phyloP scores from a whole-genome alignment of 2,329 filamentous ascomycete genomes.

The Sporothrix curviconia region DNA sequence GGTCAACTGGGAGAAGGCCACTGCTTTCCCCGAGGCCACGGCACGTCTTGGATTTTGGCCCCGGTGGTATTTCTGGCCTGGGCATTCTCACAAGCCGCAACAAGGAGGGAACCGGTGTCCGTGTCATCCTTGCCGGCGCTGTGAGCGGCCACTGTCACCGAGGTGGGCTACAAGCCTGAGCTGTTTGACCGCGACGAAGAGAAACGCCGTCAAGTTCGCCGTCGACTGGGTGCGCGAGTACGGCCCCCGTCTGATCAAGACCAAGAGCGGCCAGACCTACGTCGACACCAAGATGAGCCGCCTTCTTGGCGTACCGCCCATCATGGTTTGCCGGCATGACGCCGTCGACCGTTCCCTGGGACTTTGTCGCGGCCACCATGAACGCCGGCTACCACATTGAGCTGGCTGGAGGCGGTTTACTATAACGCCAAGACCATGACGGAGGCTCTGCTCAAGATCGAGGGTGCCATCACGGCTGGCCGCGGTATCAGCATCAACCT shows the following conservation, averaged over 20 bases:
- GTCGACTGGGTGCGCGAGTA: slow-evolving; percentile 98
- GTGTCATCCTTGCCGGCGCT: slow-evolving; percentile 90
- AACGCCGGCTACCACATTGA: slow-evolving; percentile 93
- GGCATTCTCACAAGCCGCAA: slow-evolving; percentile 96
- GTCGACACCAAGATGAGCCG: slow-evolving; percentile 96
- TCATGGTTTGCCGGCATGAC: slow-evolving; percentile 96
- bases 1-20: slow-evolving; percentile 95
- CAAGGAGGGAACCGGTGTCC: slow-evolving; percentile 96
- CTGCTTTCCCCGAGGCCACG: slow-evolving; percentile 83
- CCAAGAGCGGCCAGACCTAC: slow-evolving; percentile 79
- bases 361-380: slow-evolving; percentile 89
- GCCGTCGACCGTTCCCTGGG: slow-evolving; percentile 79
- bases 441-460: slow-evolving; percentile 74
- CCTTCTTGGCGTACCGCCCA: slow-evolving; percentile 73
- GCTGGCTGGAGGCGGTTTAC: slow-evolving; percentile 82
- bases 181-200: slow-evolving; percentile 95
- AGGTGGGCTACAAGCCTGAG: slow-evolving; percentile 97
- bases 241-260: slow-evolving; percentile 86
- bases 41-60: slow-evolving; percentile 93
- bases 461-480: slow-evolving; percentile 73
- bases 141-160: slow-evolving; percentile 81
- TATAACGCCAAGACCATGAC: slow-evolving; percentile 79
- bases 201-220: slow-evolving; percentile 87
- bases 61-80: slow-evolving; percentile 91
- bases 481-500: slow-evolving; percentile 85